Evolutionary conservation across 176 grass and related monocot species (phyloP), one percentile per base, ranked within the genome.

Genomic region (Pontederia paniculata): DNA sequence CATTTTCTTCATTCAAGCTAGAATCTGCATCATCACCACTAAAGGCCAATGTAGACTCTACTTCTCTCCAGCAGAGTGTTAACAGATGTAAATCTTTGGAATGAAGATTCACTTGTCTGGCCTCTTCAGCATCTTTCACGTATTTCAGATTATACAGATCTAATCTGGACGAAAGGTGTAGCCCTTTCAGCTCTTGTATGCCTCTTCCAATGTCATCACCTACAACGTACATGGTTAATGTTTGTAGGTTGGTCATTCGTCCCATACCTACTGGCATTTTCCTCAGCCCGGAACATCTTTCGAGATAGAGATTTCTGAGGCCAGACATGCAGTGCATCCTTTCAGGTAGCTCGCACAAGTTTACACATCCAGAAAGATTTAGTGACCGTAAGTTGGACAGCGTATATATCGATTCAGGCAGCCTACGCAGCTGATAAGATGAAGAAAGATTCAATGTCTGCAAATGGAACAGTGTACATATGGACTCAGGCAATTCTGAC

Each of bases 211-310:
- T n/a, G n/a, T n/a, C n/a, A n/a, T n/a, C n/a, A n/a, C n/a, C n/a
- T n/a, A n/a, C n/a, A n/a, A 73, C 42, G 41, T 68, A 82, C 17
- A 1, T 56, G 0, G 79, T 61, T 7, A 82, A 41, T 4, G 3
- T 77, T 16, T 67, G 52, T 4, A 80, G 22, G 4, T 16, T 16
- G 7, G 21, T 52, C 16, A 73, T 45, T 21, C 19, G 37, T 22
- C 63, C 63, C 42, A 73, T 60, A 14, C 56, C 66, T 20, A 0
- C 1, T 3, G 77, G 70, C 71, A 73, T 73, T 28, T 0, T 9
- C 2, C 31, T 8, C 21, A 80, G 45, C 15, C 16, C 22, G 15
- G 11, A 4, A 71, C 74, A 77, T 0, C 20, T 28, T 22, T 16
- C 0, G 20, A 77, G 58, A 7, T 25, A 4, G 0, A 77, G 2